Conservation (phyloP, 768 basidiomycete genomes). For the Collybiopsis confluens region DNA sequence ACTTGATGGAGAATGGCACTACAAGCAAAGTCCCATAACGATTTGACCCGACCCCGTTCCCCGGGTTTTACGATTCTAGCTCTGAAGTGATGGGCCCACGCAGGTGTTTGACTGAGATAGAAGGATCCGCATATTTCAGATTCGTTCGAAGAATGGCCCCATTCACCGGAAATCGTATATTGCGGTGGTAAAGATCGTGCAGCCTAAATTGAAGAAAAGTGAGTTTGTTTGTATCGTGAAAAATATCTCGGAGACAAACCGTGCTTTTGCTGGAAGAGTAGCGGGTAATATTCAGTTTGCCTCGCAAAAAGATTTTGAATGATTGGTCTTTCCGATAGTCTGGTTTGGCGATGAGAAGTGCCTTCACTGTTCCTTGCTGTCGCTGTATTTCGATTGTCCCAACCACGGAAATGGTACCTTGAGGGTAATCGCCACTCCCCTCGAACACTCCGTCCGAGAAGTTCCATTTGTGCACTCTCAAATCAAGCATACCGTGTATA, state of each 20-base stretch:
- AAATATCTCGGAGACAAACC: no score
- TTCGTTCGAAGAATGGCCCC: background rate
- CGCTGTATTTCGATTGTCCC: background rate
- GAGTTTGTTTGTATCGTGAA: no score
- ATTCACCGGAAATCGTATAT: constrained; percentile 1
- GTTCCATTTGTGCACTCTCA: background rate
- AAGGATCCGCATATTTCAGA: background rate
- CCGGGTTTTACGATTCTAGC: background rate
- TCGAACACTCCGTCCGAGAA: background rate
- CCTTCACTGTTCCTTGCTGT: background rate
- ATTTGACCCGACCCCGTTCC: background rate
- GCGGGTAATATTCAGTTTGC: background rate
- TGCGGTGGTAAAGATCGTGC: background rate
- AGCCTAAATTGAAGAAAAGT: no score
- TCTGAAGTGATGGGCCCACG: constrained; percentile 1
- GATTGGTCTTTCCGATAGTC: background rate
- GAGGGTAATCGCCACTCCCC: background rate
- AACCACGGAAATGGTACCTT: background rate
- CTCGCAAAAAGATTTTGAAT: background rate
- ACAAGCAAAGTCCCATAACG: constrained; percentile 1
- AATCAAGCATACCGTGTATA: background rate
- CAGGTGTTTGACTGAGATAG: constrained; percentile 2
- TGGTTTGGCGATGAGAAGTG: background rate
- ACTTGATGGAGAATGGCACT: constrained; percentile 3
- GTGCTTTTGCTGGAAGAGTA: background rate